These are phyloP conservation scores for Stereum hirsutum DNA, from an alignment of 1,284 basidiomycete species.

Conservation along the genomic window DNA sequence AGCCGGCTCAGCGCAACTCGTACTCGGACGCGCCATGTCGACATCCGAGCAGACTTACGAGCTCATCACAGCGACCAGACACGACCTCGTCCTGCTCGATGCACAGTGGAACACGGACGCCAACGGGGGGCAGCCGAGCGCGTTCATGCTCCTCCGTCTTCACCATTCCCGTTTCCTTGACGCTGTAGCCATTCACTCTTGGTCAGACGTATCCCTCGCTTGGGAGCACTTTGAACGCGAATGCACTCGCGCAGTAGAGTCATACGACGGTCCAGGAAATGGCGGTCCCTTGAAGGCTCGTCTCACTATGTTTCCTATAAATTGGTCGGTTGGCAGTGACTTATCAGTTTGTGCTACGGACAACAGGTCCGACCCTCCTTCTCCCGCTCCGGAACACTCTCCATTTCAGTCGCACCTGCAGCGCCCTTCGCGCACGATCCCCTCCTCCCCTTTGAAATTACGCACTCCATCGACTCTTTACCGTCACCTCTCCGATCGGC, in stretches of 20 bases:
- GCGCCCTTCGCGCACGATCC: conserved; percentile 26
- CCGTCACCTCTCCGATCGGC: conserved; percentile 6
- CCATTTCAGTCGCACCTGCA: conserved; percentile 31
- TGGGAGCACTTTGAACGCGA: conserved; percentile 5
- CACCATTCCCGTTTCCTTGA: conserved; percentile 48
- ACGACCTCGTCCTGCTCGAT: conserved; percentile 38
- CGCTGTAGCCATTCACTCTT: conserved; percentile 40
- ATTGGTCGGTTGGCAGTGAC: too few species aligned
- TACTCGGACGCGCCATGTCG: not conserved
- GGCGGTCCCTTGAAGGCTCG: conserved; percentile 26
- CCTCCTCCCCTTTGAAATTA: conserved; percentile 14
- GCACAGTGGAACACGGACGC: conserved; percentile 47
- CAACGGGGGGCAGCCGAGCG: conserved; percentile 33
- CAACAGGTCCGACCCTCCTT: conserved; percentile 51
- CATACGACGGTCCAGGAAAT: conserved; percentile 13
- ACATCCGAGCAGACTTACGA: conserved; percentile 15
- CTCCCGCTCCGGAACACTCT: conserved; percentile 32
- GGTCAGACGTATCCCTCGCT: conserved; percentile 22
- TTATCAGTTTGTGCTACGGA: not conserved
- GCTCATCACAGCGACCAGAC: conserved; percentile 48
- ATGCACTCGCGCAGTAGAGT: conserved; percentile 7
- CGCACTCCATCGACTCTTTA: conserved; percentile 9
- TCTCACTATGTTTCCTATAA: not conserved
- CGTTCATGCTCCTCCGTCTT: conserved; percentile 47
- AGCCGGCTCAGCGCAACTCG: not conserved